Percentiles rank a stretch among this genome's conserved stretches.
Conservation (phyloP, 148 eudicot genomes). For the Fagopyrum esculentum region DNA sequence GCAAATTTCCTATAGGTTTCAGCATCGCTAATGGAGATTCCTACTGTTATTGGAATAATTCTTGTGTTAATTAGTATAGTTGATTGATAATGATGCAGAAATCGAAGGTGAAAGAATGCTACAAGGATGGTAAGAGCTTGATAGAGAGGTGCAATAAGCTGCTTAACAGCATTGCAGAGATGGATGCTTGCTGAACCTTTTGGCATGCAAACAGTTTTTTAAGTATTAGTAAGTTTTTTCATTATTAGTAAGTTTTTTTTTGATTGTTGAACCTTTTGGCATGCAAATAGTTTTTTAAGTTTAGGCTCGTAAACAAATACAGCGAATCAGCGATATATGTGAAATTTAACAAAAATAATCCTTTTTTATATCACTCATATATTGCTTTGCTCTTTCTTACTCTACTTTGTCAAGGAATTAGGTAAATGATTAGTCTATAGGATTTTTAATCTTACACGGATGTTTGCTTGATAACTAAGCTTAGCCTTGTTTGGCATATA, state of each 20-base stretch:
- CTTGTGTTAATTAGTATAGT: background rate
- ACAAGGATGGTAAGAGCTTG: conserved; percentile 52
- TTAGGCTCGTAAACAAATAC: background rate
- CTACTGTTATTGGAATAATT: background rate
- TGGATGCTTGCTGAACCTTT: conserved; percentile 20
- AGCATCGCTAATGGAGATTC: too few relatives aligned
- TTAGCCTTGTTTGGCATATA: too few relatives aligned
- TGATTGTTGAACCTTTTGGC: background rate
- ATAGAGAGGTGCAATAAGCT: conserved; percentile 75
- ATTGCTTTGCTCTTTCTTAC: background rate
- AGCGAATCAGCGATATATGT: background rate
- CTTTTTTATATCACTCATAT: background rate
- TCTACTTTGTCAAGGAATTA: background rate
- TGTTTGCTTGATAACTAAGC: too few relatives aligned
- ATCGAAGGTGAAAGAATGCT: conserved; percentile 46
- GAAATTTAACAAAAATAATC: background rate
- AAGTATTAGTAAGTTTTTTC: conserved; percentile 14
- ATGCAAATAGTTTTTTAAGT: background rate
- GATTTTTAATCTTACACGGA: too few relatives aligned
- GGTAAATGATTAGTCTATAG: background rate
- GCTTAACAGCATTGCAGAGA: conserved; percentile 68
- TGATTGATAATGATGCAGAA: conserved; percentile 27
- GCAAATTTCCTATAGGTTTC: too few relatives aligned
- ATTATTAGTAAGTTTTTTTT: background rate
- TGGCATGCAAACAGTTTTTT: too few relatives aligned